A percentile compares a stretch with the other conserved stretches of the same genome.
Evolutionary conservation across 495 filamentous ascomycete species (phyloP).

Genomic region (Podospora appendiculata): DNA sequence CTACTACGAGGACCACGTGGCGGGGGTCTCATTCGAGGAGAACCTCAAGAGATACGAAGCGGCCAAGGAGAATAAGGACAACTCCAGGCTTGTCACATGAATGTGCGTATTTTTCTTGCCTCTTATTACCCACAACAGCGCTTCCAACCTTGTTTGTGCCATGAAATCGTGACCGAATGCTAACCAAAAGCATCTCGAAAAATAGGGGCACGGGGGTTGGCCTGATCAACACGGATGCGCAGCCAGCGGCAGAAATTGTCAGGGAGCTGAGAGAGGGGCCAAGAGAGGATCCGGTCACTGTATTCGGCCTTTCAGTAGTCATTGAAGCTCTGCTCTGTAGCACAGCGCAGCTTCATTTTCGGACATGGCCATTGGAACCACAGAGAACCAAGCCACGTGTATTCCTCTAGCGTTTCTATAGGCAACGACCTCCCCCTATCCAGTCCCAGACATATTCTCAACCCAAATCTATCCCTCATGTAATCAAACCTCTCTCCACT

Average conservation of each 20-base stretch:
- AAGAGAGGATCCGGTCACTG: conserved; percentile 34
- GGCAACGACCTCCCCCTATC: no score
- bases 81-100: conserved; percentile 40
- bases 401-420: no score
- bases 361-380: no score
- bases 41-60: conserved; percentile 53
- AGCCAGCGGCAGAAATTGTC: conserved; percentile 66
- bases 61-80: conserved; percentile 23
- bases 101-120: conserved; percentile 30
- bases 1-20: conserved; percentile 47
- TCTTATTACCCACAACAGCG: background rate
- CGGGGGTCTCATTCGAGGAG: conserved; percentile 47
- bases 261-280: conserved; percentile 56
- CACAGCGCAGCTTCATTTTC: no score
- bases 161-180: background rate
- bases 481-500: background rate
- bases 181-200: background rate
- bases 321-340: no score
- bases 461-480: conserved; percentile 9
- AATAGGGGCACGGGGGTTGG: conserved; percentile 49
- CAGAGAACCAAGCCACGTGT: no score
- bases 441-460: background rate
- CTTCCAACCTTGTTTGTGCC: background rate
- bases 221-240: conserved; percentile 48
- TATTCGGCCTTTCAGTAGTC: conserved; percentile 1